Conservation (phyloP, 1,139 yeast species). For the Zygosaccharomyces sapae region DNA sequence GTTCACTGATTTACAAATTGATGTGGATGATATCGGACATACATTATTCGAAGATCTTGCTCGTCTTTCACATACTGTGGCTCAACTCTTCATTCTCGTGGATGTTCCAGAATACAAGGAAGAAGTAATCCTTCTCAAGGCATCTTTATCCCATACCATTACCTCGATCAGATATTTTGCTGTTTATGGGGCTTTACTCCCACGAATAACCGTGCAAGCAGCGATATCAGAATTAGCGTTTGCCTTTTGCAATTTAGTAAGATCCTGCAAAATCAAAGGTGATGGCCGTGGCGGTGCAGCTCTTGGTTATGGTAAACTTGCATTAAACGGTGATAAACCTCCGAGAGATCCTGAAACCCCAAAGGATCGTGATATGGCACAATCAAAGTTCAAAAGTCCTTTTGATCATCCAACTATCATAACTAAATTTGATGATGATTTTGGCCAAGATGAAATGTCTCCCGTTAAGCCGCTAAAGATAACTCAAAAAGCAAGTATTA, state of each 20-base stretch:
- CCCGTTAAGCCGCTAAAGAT: slow-evolving; percentile 38
- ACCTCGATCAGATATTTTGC: slow-evolving; percentile 78
- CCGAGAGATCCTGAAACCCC: slow-evolving; percentile 9
- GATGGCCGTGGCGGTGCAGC: slow-evolving; percentile 6
- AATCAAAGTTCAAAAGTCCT: background rate
- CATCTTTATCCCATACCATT: slow-evolving; percentile 70
- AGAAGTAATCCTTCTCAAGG: slow-evolving; percentile 45
- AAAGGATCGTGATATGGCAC: slow-evolving; percentile 13
- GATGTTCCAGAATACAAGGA: slow-evolving; percentile 26
- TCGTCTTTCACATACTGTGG: slow-evolving; percentile 47
- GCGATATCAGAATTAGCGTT: slow-evolving; percentile 74
- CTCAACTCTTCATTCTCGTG: slow-evolving; percentile 38
- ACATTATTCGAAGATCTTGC: slow-evolving; percentile 54
- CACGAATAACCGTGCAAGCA: slow-evolving; percentile 69
- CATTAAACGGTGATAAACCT: background rate
- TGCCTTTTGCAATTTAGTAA: slow-evolving; percentile 66
- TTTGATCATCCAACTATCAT: slow-evolving; percentile 9
- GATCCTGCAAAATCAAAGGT: slow-evolving; percentile 47
- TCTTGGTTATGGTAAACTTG: background rate
- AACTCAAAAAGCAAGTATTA: slow-evolving; percentile 31
- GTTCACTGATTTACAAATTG: slow-evolving; percentile 12
- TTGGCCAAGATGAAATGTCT: slow-evolving; percentile 25
- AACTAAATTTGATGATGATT: slow-evolving; percentile 7
- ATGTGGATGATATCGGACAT: slow-evolving; percentile 42
- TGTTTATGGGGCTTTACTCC: slow-evolving; percentile 58